These are phyloP conservation scores for Backusella parvicylindrica DNA, from an alignment of 192 early-diverging fungal genomes.

Conservation along the genomic window DNA sequence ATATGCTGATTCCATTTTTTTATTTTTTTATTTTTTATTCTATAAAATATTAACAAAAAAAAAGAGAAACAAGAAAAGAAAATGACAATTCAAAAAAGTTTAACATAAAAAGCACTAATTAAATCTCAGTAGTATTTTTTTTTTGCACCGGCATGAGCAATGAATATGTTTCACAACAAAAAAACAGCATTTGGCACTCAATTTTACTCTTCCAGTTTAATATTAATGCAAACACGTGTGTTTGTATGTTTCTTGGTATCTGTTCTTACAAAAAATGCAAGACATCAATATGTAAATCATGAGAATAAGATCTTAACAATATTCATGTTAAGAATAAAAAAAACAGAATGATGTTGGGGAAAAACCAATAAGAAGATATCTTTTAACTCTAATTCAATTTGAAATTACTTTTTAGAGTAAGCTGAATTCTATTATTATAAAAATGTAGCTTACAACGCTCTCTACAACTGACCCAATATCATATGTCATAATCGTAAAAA, in stretches of 20 bases:
- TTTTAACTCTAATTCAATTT: background rate
- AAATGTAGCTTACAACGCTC: background rate
- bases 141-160: background rate
- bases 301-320: background rate
- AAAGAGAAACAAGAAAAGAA: background rate
- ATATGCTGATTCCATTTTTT: slow-evolving; percentile 24
- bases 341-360: background rate
- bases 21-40: no score
- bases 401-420: background rate
- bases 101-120: slow-evolving; percentile 5
- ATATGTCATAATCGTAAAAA: background rate
- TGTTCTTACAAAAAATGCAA: background rate
- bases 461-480: background rate
- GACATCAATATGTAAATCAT: background rate
- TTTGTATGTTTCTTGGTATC: background rate
- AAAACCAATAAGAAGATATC: background rate
- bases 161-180: background rate
- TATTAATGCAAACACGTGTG: background rate
- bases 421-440: background rate
- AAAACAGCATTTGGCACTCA: background rate
- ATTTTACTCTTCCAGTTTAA: background rate
- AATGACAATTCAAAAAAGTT: background rate
- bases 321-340: background rate
- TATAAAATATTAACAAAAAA: background rate
- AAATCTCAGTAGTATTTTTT: background rate